Evolutionary conservation across 1,284 basidiomycete genomes (phyloP), one percentile per base, ranked within the genome.

Genomic region (Fistulina hepatica): DNA sequence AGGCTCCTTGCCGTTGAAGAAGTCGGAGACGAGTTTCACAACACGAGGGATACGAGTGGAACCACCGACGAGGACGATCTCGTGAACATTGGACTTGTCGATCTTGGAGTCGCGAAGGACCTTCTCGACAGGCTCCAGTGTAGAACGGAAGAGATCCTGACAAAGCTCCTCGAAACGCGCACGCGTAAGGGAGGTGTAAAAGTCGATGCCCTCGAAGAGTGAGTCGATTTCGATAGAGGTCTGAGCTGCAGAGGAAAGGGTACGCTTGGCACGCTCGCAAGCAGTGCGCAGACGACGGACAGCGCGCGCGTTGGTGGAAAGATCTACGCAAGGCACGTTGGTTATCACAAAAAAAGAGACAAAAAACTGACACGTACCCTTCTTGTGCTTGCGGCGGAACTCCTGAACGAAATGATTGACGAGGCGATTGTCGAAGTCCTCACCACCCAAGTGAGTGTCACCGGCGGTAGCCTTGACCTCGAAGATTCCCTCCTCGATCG

Each of bases 351-450:
- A 17, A 36, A 5, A 36, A 32, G 19, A 24, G 15, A 34, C 33
- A 20, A 19, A 16, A 13, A 31, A 35, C 36, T 12, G 6, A 9
- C 9, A 57, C 69, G 49, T 52, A 78, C 77, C 84, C 71, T 92
- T 93, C 79, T 95, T 97, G 78, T 91, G 81, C 76, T 97, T 97
- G 60, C 91, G 77, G 79, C 97, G 95, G 77, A 97, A 97, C 65
- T 97, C 92, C 62, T 93, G 88, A 46, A 89, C 83, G 58, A 98
- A 95, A 78, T 97, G 89, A 67, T 93, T 92, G 60, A 97, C 89
- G 51, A 97, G 84, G 52, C 86, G 81, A 75, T 97, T 97, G 65
- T 97, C 94, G 54, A 97, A 98, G 67, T 97, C 93, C 67, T 97
- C 93, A 70, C 94, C 93, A 69, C 93, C 93, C 61, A 97, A 73